Base-by-base conservation (phyloP, 805 yeast species). In the Candida montana region DNA sequence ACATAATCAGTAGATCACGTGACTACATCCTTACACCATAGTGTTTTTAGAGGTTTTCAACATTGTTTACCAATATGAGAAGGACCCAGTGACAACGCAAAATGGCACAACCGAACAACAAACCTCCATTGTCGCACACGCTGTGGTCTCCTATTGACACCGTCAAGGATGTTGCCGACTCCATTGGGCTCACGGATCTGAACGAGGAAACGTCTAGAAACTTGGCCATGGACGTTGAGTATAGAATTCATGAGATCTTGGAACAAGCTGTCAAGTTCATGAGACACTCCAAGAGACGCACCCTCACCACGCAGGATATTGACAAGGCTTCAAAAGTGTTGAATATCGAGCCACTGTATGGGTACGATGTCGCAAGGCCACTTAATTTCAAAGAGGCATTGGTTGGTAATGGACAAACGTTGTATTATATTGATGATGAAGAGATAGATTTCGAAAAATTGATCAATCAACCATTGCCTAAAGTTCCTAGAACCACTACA, bases 221-320 rank as follows among this genome's bases (percentile, higher is more conserved):
- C 48, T 68, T 93, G 47, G 98, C 99, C 7, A 93, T 93, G 99
- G 99, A 93, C 60, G 95, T 93, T n/a, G 99, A 93, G 65, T 93
- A 95, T 61, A 76, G 99, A 48, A 86, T 93, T 50, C 91, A 91
- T 61, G 98, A 93, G 64, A 85, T 93, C 31, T 68, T 95, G 46
- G 99, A 93, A 61, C 95, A 93, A 50, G 98, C 99, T 17, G 79
- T 84, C 42, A 93, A 93, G 62, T 91, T 91, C 63, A 93, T 91
- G 91, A 75, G 96, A 52, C 97, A 93, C 62, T 79, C 93, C 21
- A 91, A 90, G 62, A 70, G 98, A 35, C 83, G 84, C 46, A 75
- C 85, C 0, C 66, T 93, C 29, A 79, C 88, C 21, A 86, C 96
- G 0, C 72, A 75, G 34, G 99, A 93, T 63, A 77, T 93, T 33